Percentiles rank a stretch among this genome's conserved stretches.
Evolutionary conservation across 73 alveolate species (phyloP).

Genomic region (Stentor roeselii): DNA sequence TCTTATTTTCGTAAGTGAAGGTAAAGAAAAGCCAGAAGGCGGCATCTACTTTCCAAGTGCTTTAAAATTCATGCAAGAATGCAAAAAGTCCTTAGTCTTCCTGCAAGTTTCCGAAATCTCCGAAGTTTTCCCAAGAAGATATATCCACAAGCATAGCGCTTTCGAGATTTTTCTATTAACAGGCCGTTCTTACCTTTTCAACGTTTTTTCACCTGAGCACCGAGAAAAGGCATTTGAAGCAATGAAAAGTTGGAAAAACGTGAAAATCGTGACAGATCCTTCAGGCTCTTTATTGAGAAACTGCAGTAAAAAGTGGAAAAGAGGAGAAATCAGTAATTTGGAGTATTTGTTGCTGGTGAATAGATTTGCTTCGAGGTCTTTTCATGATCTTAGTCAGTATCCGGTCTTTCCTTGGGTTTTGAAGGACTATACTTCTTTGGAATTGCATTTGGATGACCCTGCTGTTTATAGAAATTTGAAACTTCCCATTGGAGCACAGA

Average conservation of each 20-base stretch:
- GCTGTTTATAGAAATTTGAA: conserved; percentile 80
- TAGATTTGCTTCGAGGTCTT: conserved; percentile 80
- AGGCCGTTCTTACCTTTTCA: conserved; percentile 41
- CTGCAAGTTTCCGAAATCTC: background rate
- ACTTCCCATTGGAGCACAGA: conserved; percentile 93
- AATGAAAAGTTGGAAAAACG: conserved; percentile 33
- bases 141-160: conserved; percentile 43
- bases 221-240: conserved; percentile 17
- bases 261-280: background rate
- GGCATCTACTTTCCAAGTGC: background rate
- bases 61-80: background rate
- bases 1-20: background rate
- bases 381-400: conserved; percentile 87
- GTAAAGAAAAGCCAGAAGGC: conserved; percentile 3
- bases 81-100: background rate
- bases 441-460: conserved; percentile 50
- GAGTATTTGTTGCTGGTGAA: conserved; percentile 79
- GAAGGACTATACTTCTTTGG: conserved; percentile 59
- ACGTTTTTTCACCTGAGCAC: conserved; percentile 27
- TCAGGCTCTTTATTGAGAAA: background rate
- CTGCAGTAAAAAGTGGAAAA: conserved; percentile 17
- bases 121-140: conserved; percentile 48
- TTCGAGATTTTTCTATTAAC: conserved; percentile 38
- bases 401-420: conserved; percentile 97
- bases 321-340: conserved; percentile 71